A percentile compares a stretch with the other conserved stretches of the same genome.
Conservation (phyloP, 176 grass and related monocot genomes). For the Pontederia paniculata region DNA sequence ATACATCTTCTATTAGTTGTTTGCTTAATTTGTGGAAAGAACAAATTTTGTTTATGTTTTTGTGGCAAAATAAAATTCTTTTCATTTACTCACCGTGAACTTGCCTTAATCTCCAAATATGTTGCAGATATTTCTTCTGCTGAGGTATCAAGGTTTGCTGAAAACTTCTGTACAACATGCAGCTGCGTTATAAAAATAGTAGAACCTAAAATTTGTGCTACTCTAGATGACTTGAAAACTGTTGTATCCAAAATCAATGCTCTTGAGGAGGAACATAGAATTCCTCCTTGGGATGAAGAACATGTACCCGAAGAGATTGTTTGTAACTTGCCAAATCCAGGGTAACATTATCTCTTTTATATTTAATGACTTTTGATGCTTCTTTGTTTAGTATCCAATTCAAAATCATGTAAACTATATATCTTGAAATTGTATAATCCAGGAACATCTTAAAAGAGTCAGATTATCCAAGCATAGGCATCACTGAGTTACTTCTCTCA, state of each 20-base stretch:
- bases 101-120: neutral
- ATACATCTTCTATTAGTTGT: too few relatives aligned
- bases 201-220: constrained; percentile 79
- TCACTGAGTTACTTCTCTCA: constrained; percentile 88
- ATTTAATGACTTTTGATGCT: neutral
- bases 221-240: constrained; percentile 64
- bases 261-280: constrained; percentile 52
- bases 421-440: neutral
- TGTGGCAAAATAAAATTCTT: too few relatives aligned
- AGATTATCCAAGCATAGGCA: constrained; percentile 70
- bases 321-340: constrained; percentile 58
- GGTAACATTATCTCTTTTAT: constrained; percentile 27
- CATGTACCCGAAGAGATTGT: constrained; percentile 99
- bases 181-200: constrained; percentile 98
- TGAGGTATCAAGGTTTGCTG: constrained; percentile 69
- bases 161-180: constrained; percentile 76
- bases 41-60: too few relatives aligned
- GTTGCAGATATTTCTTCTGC: constrained; percentile 70
- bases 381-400: neutral
- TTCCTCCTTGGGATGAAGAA: constrained; percentile 89
- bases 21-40: too few relatives aligned
- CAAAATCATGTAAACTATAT: neutral
- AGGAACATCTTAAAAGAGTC: constrained; percentile 77
- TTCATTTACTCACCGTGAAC: too few relatives aligned
- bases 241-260: constrained; percentile 63